Conservation (phyloP, 164 flowering plant species). For the Kalanchoe fedtschenkoi region DNA sequence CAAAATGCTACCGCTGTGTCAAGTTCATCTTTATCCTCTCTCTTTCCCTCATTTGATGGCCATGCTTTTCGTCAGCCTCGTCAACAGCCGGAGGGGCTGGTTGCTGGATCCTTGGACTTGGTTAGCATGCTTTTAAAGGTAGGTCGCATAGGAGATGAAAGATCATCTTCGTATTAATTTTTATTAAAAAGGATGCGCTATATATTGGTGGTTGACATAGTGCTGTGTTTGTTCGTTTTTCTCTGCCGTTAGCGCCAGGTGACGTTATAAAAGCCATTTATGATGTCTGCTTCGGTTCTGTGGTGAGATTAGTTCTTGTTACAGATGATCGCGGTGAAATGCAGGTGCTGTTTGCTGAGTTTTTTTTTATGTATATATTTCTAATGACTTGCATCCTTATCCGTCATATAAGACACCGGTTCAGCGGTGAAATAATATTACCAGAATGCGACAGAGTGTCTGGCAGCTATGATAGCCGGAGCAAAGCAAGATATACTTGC, state of each 20-base stretch:
- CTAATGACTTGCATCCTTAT: background rate
- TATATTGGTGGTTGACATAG: background rate
- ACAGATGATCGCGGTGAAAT: conserved; percentile 89
- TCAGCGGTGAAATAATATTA: background rate
- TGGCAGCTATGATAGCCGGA: conserved; percentile 65
- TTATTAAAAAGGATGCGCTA: too few species aligned
- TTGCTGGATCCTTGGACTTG: conserved; percentile 86
- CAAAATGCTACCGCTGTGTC: background rate
- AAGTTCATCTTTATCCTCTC: background rate
- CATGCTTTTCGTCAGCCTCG: conserved; percentile 47
- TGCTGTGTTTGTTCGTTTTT: conserved; percentile 4
- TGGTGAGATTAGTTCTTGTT: conserved; percentile 54
- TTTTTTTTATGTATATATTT: background rate
- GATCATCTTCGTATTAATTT: background rate
- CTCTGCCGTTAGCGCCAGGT: conserved; percentile 73
- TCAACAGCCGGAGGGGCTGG: conserved; percentile 77
- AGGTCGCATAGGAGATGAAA: conserved; percentile 15
- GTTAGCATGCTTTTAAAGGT: conserved; percentile 88
- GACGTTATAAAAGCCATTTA: conserved; percentile 63
- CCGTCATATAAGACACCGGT: background rate
- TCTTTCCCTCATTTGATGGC: conserved; percentile 10
- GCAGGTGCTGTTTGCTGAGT: too few species aligned
- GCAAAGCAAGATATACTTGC: conserved; percentile 70
- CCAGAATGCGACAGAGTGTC: conserved; percentile 97
- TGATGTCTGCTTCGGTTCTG: conserved; percentile 66